Evolutionary conservation across 345 rosid species (phyloP).

Genomic region (Salix suchowensis): DNA sequence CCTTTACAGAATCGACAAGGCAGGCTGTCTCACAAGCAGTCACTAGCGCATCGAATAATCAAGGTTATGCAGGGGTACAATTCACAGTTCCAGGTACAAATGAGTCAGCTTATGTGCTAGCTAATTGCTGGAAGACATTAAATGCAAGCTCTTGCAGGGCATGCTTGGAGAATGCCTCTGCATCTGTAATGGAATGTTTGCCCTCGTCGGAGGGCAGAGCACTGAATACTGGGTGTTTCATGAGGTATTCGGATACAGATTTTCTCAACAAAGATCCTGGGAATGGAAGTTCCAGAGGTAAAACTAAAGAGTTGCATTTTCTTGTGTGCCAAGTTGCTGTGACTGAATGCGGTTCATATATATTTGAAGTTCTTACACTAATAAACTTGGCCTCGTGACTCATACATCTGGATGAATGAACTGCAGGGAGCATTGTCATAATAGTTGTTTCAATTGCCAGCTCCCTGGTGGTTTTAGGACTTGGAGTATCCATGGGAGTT

Average conservation of each 20-base stretch:
- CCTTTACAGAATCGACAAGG: constrained; percentile 45
- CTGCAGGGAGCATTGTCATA: constrained; percentile 53
- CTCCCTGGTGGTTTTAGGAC: constrained; percentile 52
- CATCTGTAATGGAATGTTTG: constrained; percentile 55
- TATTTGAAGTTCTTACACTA: neutral
- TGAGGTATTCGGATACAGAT: constrained; percentile 72
- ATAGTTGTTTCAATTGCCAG: constrained; percentile 69
- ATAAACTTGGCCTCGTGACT: neutral
- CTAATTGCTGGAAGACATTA: constrained; percentile 77
- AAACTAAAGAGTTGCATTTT: neutral
- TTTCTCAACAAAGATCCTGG: constrained; percentile 58
- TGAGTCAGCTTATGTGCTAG: constrained; percentile 61
- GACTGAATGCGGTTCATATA: neutral
- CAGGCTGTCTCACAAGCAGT: constrained; percentile 43
- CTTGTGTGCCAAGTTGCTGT: neutral
- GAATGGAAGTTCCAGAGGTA: constrained; percentile 63
- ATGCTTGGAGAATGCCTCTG: constrained; percentile 71
- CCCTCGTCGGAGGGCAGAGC: constrained; percentile 89
- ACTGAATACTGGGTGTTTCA: constrained; percentile 76
- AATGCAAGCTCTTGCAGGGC: constrained; percentile 53
- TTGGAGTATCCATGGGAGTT: constrained; percentile 49
- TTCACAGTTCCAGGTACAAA: constrained; percentile 35
- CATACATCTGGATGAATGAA: constrained; percentile 8
- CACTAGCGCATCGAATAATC: constrained; percentile 37
- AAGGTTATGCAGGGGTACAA: constrained; percentile 46